phyloP scores from a whole-genome alignment of 1,284 basidiomycete genomes.

The Cryptococcus sp. region DNA sequence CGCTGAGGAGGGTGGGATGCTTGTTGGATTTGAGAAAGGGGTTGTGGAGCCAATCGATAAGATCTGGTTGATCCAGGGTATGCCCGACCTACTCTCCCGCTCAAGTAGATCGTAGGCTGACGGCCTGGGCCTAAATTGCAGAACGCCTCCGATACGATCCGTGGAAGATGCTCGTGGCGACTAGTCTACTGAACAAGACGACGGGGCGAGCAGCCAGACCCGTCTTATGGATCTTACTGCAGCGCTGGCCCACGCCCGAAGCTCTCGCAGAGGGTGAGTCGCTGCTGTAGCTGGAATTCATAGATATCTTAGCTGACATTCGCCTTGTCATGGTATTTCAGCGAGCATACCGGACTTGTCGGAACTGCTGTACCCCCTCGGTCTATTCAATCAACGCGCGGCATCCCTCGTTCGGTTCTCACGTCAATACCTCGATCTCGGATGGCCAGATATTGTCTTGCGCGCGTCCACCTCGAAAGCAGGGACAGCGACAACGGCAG shows the following conservation, averaged over 20 bases:
- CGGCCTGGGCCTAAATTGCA: background rate
- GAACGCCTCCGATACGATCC: constrained; percentile 33
- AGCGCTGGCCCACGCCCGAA: constrained; percentile 22
- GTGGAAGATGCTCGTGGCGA: constrained; percentile 36
- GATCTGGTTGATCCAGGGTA: constrained; percentile 34
- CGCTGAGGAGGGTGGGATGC: constrained; percentile 3
- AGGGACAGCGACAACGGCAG: background rate
- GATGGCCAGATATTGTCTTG: constrained; percentile 19
- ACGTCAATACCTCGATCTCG: constrained; percentile 28
- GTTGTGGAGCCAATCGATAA: constrained; percentile 22
- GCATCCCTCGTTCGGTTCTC: constrained; percentile 29
- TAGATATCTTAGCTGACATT: background rate
- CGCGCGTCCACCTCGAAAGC: background rate
- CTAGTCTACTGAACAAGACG: constrained; percentile 32
- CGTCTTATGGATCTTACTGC: constrained; percentile 23
- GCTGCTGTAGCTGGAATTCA: background rate
- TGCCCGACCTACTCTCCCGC: background rate
- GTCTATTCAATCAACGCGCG: constrained; percentile 35
- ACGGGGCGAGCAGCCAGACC: constrained; percentile 31
- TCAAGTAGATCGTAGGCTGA: background rate
- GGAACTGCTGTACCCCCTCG: constrained; percentile 31
- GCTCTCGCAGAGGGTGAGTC: constrained; percentile 26
- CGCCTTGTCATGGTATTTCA: background rate
- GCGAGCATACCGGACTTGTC: constrained; percentile 28
- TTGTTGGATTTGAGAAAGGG: constrained; percentile 16